Conservation (phyloP, 176 grass and related monocot genomes). For the Saccharum spontaneum region DNA sequence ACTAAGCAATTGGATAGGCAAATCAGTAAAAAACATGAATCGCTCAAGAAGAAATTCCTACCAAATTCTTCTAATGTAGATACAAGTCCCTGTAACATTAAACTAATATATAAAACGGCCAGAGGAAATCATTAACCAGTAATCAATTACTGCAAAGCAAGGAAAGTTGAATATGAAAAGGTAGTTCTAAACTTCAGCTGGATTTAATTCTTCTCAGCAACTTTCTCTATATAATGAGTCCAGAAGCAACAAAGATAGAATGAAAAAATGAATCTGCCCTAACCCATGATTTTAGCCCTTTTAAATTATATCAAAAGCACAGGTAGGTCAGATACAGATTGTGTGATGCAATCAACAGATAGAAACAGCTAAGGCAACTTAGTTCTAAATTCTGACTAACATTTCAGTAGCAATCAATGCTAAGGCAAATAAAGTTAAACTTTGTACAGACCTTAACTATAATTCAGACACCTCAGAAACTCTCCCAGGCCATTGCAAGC, state of each 20-base stretch:
- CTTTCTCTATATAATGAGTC: background rate
- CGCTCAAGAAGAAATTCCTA: background rate
- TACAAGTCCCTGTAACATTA: background rate
- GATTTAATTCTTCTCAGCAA: background rate
- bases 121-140: background rate
- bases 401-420: slow-evolving; percentile 14
- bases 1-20: background rate
- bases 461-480: background rate
- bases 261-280: background rate
- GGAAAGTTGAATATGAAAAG: background rate
- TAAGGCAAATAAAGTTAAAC: background rate
- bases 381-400: background rate
- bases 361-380: slow-evolving; percentile 9
- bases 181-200: background rate
- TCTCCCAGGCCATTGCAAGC: background rate
- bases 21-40: background rate
- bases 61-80: background rate
- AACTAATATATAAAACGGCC: background rate
- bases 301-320: background rate
- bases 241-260: background rate
- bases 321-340: background rate
- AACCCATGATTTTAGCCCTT: background rate
- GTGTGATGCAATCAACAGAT: background rate
- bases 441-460: background rate
- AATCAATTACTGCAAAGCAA: background rate